These are phyloP conservation scores for Skeletonema tropicum DNA, from an alignment of 108 stramenopile genomes.

Conservation along the genomic window DNA sequence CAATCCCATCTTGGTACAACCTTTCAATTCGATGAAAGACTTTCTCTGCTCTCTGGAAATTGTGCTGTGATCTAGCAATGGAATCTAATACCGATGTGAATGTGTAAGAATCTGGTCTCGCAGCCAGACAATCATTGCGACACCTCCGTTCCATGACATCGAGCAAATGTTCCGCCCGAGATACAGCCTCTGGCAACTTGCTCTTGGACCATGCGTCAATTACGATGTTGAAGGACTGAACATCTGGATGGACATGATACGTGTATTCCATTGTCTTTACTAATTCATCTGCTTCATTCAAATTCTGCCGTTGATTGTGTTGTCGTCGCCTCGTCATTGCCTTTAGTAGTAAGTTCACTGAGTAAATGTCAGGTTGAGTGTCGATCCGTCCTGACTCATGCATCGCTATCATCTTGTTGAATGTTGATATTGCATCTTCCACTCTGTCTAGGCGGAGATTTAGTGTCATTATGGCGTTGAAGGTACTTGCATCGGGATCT, in stretches of 20 bases:
- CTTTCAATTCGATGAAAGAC: slow-evolving; percentile 25
- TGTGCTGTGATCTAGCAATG: slow-evolving; percentile 9
- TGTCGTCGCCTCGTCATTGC: slow-evolving; percentile 5
- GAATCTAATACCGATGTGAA: slow-evolving; percentile 24
- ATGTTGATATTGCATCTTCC: slow-evolving; percentile 1
- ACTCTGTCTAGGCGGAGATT: slow-evolving; percentile 1
- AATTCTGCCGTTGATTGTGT: not conserved
- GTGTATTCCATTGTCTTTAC: slow-evolving; percentile 6
- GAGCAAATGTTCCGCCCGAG: slow-evolving; percentile 62
- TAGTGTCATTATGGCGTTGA: slow-evolving; percentile 31
- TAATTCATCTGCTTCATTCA: slow-evolving; percentile 13
- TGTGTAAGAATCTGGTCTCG: slow-evolving; percentile 18
- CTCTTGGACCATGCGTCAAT: slow-evolving; percentile 70
- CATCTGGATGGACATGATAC: slow-evolving; percentile 30
- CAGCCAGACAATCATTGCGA: slow-evolving; percentile 8
- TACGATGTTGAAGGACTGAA: slow-evolving; percentile 59
- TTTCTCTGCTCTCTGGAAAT: slow-evolving; percentile 20
- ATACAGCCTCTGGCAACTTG: slow-evolving; percentile 41
- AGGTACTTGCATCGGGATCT: slow-evolving; percentile 24
- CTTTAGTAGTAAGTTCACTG: slow-evolving; percentile 24
- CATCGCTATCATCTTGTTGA: slow-evolving; percentile 2
- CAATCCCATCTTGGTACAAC: slow-evolving; percentile 17
- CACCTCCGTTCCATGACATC: slow-evolving; percentile 52
- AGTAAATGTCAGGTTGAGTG: slow-evolving; percentile 26
- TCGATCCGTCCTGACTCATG: not conserved